phyloP scores from a whole-genome alignment of 2,329 filamentous ascomycete species.

The Ophiostoma perfectum region DNA sequence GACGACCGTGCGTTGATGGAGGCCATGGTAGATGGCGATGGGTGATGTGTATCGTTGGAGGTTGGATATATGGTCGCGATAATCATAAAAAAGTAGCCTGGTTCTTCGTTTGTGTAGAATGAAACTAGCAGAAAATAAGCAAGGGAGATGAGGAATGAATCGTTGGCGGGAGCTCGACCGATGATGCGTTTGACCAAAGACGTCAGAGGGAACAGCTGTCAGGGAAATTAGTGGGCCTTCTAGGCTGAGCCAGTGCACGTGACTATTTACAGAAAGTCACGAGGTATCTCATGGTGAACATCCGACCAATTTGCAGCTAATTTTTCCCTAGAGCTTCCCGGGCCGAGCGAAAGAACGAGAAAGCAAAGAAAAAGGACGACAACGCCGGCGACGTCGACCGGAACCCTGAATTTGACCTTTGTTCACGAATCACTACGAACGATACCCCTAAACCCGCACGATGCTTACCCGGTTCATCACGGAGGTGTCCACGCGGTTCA shows the following conservation, averaged over 20 bases:
- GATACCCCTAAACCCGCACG: slow-evolving; percentile 28
- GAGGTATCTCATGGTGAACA: background rate
- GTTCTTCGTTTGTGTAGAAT: background rate
- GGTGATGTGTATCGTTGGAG: background rate
- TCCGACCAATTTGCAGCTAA: slow-evolving; percentile 5
- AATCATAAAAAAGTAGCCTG: no score
- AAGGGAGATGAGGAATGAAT: background rate
- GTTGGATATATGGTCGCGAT: background rate
- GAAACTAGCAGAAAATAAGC: background rate
- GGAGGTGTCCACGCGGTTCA: slow-evolving; percentile 80
- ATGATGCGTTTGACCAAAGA: slow-evolving; percentile 12
- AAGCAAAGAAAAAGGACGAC: background rate
- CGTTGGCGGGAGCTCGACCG: background rate
- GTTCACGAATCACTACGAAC: no score
- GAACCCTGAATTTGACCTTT: no score
- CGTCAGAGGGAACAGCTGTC: slow-evolving; percentile 23
- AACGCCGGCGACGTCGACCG: background rate
- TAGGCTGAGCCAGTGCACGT: background rate
- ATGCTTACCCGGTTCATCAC: slow-evolving; percentile 89
- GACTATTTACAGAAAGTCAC: background rate
- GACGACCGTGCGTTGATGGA: background rate
- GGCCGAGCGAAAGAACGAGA: background rate
- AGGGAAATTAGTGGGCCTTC: slow-evolving; percentile 9
- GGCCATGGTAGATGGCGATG: background rate
- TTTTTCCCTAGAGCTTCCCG: slow-evolving; percentile 5